Conservation (phyloP, 768 basidiomycete genomes). For the Amanita brunnescens region DNA sequence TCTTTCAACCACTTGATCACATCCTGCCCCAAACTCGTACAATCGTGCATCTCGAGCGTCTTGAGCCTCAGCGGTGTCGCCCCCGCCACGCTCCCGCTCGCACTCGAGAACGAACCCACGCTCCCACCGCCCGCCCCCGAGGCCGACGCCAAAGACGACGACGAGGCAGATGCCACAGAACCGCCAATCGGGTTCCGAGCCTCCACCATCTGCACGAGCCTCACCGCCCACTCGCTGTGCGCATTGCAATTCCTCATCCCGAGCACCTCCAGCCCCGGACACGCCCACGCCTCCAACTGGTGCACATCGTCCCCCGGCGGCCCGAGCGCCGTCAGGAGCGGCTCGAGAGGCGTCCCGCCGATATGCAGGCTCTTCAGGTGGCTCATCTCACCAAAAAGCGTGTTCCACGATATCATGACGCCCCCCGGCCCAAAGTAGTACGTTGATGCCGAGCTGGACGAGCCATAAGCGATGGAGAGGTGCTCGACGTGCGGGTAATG, state of each 20-base stretch:
- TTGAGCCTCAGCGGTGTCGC: conserved; percentile 46
- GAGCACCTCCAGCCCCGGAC: conserved; percentile 52
- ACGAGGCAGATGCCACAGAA: conserved; percentile 14
- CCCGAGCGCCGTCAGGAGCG: conserved; percentile 48
- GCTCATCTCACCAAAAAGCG: conserved; percentile 47
- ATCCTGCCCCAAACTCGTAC: conserved; percentile 56
- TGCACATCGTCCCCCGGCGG: conserved; percentile 50
- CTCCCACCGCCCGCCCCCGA: not conserved
- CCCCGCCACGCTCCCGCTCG: conserved; percentile 21
- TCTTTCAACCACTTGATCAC: conserved; percentile 60
- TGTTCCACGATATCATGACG: conserved; percentile 56
- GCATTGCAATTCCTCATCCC: conserved; percentile 57
- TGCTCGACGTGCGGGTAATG: conserved; percentile 45
- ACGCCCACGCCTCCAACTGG: conserved; percentile 42
- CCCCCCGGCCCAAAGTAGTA: conserved; percentile 55
- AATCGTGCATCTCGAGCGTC: conserved; percentile 58
- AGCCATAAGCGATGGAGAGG: conserved; percentile 55
- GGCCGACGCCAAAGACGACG: not conserved
- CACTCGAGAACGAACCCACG: not conserved
- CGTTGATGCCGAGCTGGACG: conserved; percentile 11
- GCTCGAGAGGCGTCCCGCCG: conserved; percentile 59
- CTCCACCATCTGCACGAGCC: conserved; percentile 66
- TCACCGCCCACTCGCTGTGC: conserved; percentile 54
- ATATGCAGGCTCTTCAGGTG: conserved; percentile 52
- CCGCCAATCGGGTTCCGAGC: conserved; percentile 53